Conservation (phyloP, 768 basidiomycete species). For the Clitopilus hobsonii region DNA sequence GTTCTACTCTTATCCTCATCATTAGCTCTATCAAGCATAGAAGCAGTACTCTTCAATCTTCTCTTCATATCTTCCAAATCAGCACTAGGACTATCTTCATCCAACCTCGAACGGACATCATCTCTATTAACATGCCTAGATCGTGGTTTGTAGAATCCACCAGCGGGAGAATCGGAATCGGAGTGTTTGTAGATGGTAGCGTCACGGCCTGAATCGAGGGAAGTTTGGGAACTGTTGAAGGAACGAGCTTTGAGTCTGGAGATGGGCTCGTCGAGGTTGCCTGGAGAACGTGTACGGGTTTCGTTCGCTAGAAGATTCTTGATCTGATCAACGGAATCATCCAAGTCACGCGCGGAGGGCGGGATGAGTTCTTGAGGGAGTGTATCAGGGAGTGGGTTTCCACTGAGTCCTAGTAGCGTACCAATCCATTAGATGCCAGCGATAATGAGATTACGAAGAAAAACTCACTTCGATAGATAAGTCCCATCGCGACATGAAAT, state of each 20-base stretch:
- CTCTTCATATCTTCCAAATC: conserved; percentile 89
- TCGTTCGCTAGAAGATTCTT: conserved; percentile 87
- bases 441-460: not conserved
- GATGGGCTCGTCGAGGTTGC: conserved; percentile 43
- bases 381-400: conserved; percentile 81
- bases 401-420: conserved; percentile 70
- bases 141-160: conserved; percentile 73
- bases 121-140: conserved; percentile 84
- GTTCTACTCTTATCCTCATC: conserved; percentile 61
- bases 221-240: conserved; percentile 51
- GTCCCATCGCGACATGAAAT: conserved; percentile 97
- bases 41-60: conserved; percentile 71
- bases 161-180: conserved; percentile 47
- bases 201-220: conserved; percentile 63
- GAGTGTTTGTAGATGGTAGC: conserved; percentile 90
- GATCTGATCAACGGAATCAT: conserved; percentile 83
- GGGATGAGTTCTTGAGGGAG: conserved; percentile 90
- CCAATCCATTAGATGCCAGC: conserved; percentile 2
- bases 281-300: conserved; percentile 65
- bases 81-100: conserved; percentile 54
- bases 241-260: conserved; percentile 70
- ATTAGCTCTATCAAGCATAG: conserved; percentile 73
- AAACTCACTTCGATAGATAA: conserved; percentile 90
- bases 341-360: conserved; percentile 86
- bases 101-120: conserved; percentile 68